phyloP scores from a whole-genome alignment of 1,284 basidiomycete genomes.

The Moniliella sp. region DNA sequence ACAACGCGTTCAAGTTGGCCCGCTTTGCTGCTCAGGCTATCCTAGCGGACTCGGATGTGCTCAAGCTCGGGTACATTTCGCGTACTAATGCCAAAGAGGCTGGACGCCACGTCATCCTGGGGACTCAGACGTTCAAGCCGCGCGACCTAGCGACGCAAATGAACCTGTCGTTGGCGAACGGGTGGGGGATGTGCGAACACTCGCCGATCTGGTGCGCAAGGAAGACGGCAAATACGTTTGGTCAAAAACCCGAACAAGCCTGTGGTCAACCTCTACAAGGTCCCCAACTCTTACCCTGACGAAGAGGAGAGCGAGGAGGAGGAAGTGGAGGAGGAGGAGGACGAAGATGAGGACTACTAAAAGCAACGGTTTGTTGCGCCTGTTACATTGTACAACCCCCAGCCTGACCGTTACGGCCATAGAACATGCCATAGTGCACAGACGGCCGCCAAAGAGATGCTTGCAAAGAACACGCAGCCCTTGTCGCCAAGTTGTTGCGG shows the following conservation, averaged over 20 bases:
- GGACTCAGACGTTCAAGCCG: conserved; percentile 81
- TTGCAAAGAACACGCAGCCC: too few relatives aligned
- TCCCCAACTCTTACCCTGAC: too few relatives aligned
- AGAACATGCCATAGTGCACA: too few relatives aligned
- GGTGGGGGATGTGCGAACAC: conserved; percentile 66
- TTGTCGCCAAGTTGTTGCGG: too few relatives aligned
- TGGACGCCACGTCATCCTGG: conserved; percentile 80
- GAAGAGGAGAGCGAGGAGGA: too few relatives aligned
- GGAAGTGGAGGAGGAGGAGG: too few relatives aligned
- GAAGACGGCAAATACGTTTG: conserved; percentile 19
- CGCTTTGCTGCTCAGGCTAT: conserved; percentile 92
- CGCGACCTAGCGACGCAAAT: conserved; percentile 82
- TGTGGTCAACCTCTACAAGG: too few relatives aligned
- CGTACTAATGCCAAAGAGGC: conserved; percentile 81
- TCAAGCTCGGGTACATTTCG: conserved; percentile 94
- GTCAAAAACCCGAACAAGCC: conserved; percentile 33
- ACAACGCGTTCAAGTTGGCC: conserved; percentile 92
- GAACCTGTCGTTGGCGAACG: conserved; percentile 80
- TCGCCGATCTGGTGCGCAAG: conserved; percentile 24
- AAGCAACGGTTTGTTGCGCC: too few relatives aligned
- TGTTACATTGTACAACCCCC: too few relatives aligned
- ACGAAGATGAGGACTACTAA: too few relatives aligned
- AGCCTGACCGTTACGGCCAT: too few relatives aligned
- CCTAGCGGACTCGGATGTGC: conserved; percentile 74
- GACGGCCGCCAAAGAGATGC: too few relatives aligned